Evolutionary conservation across 2,329 filamentous ascomycete species (phyloP), one percentile per base, ranked within the genome.

Genomic region (Bipolaris oryzae): DNA sequence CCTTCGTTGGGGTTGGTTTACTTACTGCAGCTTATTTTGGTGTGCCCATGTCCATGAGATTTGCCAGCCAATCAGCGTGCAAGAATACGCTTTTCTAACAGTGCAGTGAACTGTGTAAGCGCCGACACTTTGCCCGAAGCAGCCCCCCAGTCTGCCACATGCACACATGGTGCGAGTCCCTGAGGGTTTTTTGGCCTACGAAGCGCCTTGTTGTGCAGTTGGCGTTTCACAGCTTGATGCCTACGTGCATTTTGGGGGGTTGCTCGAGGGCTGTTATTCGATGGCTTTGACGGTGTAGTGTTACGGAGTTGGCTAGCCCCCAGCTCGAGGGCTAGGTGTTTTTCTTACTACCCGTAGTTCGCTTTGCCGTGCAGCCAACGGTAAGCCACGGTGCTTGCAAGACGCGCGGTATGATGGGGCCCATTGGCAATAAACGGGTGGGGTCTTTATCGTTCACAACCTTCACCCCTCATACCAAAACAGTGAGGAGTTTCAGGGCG

Each of bases 51-150:
- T 37, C n/a, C 39, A 18, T 38, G 35, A 35, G 34, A 51, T 54
- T 18, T n/a, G 23, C 21, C 33, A 49, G 51, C 62, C 60, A 64
- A 64, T 64, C 55, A 63, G 31, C 38, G 23, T n/a, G 9, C 48
- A 33, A 42, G 37, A 46, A n/a, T 18, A 45, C 43, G 21, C 25
- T 9, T n/a, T 18, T 21, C 11, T 23, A 3, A 7, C 23, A 28
- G 34, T 38, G 23, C 28, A 31, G 16, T 55, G 34, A 42, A 21
- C 28, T 18, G 16, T 55, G 39, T 72, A 74, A 69, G 69, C 70
- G 71, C 71, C 68, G 57, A 70, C 58, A 61, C 67, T 31, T 61
- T 41, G 53, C 54, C 31, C 66, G 62, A 69, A 70, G 64, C 65
- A 68, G 41, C 54, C 10, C 53, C 5, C 3, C 7, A 5, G n/a